Evolutionary conservation across 768 basidiomycete genomes (phyloP).

Genomic region (Gelatoporia subvermispora): DNA sequence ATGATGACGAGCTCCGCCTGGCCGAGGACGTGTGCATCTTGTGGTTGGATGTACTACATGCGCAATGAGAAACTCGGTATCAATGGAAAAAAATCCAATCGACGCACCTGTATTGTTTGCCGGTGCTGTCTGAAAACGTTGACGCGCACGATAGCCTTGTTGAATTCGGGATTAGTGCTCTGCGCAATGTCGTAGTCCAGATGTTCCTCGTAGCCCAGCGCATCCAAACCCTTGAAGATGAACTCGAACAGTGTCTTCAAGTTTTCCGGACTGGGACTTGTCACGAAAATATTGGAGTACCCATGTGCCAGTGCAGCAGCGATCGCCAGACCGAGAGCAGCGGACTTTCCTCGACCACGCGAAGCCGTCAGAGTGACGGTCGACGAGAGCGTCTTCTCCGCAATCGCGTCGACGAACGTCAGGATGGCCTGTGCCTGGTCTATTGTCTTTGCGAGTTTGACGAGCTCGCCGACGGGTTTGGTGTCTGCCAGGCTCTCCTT

Average conservation of each 20-base stretch:
- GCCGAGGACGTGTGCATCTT: slow-evolving; percentile 95
- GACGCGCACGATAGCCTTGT: slow-evolving; percentile 92
- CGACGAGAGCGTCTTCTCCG: slow-evolving; percentile 88
- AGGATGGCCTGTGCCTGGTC: slow-evolving; percentile 94
- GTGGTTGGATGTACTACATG: slow-evolving; percentile 92
- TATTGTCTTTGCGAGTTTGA: slow-evolving; percentile 85
- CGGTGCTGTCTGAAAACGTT: slow-evolving; percentile 91
- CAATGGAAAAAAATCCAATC: too few species aligned
- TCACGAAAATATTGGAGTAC: slow-evolving; percentile 97
- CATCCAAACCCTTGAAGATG: slow-evolving; percentile 94
- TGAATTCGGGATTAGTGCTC: slow-evolving; percentile 91
- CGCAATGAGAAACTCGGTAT: background rate
- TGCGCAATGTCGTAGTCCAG: slow-evolving; percentile 95
- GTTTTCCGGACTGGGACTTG: slow-evolving; percentile 96
- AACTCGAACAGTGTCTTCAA: slow-evolving; percentile 98
- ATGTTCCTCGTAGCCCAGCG: slow-evolving; percentile 93
- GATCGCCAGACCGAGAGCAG: slow-evolving; percentile 91
- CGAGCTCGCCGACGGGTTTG: slow-evolving; percentile 83
- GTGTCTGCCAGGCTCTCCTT: slow-evolving; percentile 75
- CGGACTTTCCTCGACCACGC: slow-evolving; percentile 94
- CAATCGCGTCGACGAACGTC: slow-evolving; percentile 91
- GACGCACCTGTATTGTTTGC: slow-evolving; percentile 90
- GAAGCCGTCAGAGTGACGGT: slow-evolving; percentile 94
- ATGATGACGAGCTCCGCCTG: slow-evolving; percentile 97
- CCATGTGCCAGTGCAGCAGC: slow-evolving; percentile 90